Evolutionary conservation across 225 moss, liverwort and hornwort species (phyloP), one percentile per base, ranked within the genome.

Genomic region (Pseudoscleropodium purum): DNA sequence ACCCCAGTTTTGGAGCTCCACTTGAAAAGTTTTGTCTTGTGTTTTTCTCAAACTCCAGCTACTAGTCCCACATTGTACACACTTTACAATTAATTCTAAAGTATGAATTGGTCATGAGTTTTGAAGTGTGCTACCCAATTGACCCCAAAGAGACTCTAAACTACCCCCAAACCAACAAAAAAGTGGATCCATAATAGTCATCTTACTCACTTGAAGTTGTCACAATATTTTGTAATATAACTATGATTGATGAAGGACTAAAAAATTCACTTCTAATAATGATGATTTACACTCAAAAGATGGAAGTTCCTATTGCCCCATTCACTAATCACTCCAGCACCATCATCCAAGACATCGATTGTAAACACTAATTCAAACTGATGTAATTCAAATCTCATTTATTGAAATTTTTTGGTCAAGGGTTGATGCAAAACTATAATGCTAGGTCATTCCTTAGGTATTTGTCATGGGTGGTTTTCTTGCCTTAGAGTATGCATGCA

Each of bases 141-240:
- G 9, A 8, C 15, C 10, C 8, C 0, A 15, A 15, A 15, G 5
- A 41, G 15, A 15, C 26, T 26, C 9, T 41, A 39, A 1, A 39
- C 1, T 8, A 25, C 15, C 1, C 1, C 9, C 0, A 9, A 41
- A 72, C 13, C 24, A 72, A 41, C 26, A 26, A 15, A 8, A 26
- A 41, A 41, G 15, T 39, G 14, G 1, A 39, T 1, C 5, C 13
- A 25, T 13, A 14, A 24, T 25, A 15, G 9, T 41, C 24, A 41
- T 72, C 25, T 24, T 39, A 41, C 14, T 70, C 2, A 8, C 1
- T 0, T 14, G 25, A 13, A 39, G 8, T 0, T 25, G 8, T 39
- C 0, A 15, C 15, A 41, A 26, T 41, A 9, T 41, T 72, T 26
- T 1, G 9, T 15, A 26, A 15, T 15, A 26, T 72, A 26, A 15